Conservation (phyloP, 345 rosid genomes). For the Hevea brasiliensis region DNA sequence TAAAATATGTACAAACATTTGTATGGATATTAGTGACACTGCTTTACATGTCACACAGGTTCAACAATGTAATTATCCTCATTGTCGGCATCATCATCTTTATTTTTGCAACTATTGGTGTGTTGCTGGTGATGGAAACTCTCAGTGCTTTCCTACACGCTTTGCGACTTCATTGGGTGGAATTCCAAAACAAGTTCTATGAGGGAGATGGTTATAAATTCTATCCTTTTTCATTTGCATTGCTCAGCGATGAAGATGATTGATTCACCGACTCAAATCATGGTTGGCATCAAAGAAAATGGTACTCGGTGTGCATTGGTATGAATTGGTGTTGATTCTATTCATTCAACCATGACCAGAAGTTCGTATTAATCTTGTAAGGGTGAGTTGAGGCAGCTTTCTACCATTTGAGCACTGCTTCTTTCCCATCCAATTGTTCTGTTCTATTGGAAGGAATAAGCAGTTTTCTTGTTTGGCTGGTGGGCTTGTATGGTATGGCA, state of each 20-base stretch:
- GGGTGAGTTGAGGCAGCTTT: constrained; percentile 16
- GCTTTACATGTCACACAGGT: constrained; percentile 40
- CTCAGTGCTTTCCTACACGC: constrained; percentile 98
- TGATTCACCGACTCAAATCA: constrained; percentile 24
- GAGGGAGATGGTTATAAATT: constrained; percentile 97
- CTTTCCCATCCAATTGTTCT: constrained; percentile 29
- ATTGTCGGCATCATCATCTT: constrained; percentile 69
- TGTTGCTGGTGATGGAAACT: constrained; percentile 95
- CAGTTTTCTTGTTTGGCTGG: constrained; percentile 19
- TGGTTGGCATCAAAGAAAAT: not conserved
- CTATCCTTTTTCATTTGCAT: constrained; percentile 71
- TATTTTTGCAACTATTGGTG: constrained; percentile 81
- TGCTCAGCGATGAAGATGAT: constrained; percentile 56
- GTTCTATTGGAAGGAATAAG: constrained; percentile 34
- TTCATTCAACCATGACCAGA: constrained; percentile 30
- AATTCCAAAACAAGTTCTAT: constrained; percentile 92
- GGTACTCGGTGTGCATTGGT: constrained; percentile 22
- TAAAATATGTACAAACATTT: not conserved
- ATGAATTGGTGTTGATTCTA: constrained; percentile 32
- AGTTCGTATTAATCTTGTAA: constrained; percentile 7
- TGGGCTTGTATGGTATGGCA: constrained; percentile 21
- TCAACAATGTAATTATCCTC: constrained; percentile 70
- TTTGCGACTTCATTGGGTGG: constrained; percentile 97
- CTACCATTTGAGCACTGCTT: constrained; percentile 11
- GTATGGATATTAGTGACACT: not conserved